These are phyloP conservation scores for Erodium texanum DNA, from an alignment of 441 rosid species.

Conservation along the genomic window DNA sequence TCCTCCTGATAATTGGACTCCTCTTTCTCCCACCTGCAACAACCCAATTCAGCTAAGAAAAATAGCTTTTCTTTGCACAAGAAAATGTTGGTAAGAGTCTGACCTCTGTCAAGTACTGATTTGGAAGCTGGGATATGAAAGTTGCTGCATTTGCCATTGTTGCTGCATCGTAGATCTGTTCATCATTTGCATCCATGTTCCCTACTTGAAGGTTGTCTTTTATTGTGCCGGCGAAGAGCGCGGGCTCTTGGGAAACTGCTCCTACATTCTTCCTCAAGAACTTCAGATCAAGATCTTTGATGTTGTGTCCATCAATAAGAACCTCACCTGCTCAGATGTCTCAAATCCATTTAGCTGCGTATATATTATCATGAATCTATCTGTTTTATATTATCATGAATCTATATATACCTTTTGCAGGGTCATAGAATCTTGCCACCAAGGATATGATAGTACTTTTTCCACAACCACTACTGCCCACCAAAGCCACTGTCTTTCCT, in stretches of 20 bases:
- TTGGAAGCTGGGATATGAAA: constrained; percentile 50
- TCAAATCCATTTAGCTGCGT: too few relatives aligned
- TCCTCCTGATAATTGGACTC: constrained; percentile 61
- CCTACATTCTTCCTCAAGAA: constrained; percentile 47
- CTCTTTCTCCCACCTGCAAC: constrained; percentile 55
- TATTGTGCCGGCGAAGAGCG: constrained; percentile 50
- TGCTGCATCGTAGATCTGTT: constrained; percentile 41
- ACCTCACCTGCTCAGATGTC: constrained; percentile 37
- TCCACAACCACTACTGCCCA: constrained; percentile 65
- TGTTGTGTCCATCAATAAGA: constrained; percentile 41
- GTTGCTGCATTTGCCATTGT: constrained; percentile 48
- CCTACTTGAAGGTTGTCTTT: constrained; percentile 55
- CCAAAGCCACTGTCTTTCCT: constrained; percentile 49
- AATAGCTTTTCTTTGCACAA: neutral
- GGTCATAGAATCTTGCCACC: constrained; percentile 57
- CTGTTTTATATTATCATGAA: too few relatives aligned
- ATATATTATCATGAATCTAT: too few relatives aligned
- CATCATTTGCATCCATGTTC: constrained; percentile 42
- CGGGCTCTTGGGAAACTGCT: constrained; percentile 58
- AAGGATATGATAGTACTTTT: constrained; percentile 59
- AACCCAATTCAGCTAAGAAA: too few relatives aligned
- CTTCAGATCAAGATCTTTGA: constrained; percentile 45
- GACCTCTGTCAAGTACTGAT: constrained; percentile 49
- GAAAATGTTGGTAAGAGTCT: neutral
- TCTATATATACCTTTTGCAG: constrained; percentile 30